A percentile compares a stretch with the other conserved stretches of the same genome.
phyloP scores from a whole-genome alignment of 2,329 filamentous ascomycete species.

The Fusarium sp. region DNA sequence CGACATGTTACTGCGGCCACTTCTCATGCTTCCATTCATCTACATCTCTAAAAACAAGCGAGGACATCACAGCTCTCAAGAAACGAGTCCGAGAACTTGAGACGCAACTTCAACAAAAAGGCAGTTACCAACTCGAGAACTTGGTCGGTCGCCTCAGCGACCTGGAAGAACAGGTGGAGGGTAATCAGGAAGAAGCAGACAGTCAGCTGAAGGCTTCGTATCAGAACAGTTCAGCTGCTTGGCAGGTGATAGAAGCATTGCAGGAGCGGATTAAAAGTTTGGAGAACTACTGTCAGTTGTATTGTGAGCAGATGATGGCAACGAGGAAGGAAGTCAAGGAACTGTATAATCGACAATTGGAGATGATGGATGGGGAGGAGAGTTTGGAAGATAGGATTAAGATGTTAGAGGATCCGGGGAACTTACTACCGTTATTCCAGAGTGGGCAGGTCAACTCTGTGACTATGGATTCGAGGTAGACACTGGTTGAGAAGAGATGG shows the following conservation, averaged over 20 bases:
- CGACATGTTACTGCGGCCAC: slow-evolving; percentile 19
- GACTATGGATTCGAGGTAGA: slow-evolving; percentile 10
- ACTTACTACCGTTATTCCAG: neutral
- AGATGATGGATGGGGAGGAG: slow-evolving; percentile 26
- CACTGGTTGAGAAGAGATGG: accelerated
- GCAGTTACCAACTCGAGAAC: slow-evolving; percentile 12
- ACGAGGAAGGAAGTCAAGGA: slow-evolving; percentile 6
- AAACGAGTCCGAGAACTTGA: neutral
- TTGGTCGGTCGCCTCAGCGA: neutral
- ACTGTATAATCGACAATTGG: slow-evolving; percentile 15
- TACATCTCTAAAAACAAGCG: neutral
- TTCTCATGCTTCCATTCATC: slow-evolving; percentile 28
- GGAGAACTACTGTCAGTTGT: neutral
- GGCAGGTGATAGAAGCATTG: slow-evolving; percentile 11
- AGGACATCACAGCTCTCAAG: slow-evolving; percentile 1
- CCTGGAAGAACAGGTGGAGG: slow-evolving; percentile 9
- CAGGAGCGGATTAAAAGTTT: slow-evolving; percentile 11
- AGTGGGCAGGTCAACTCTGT: neutral
- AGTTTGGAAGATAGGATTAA: slow-evolving; percentile 19
- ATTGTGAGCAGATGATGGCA: slow-evolving; percentile 5
- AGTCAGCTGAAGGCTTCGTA: slow-evolving; percentile 11
- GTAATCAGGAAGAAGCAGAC: neutral
- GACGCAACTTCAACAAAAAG: neutral
- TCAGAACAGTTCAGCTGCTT: slow-evolving; percentile 22
- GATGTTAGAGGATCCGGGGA: neutral